Evolutionary conservation across 2,329 filamentous ascomycete genomes (phyloP).

Genomic region (Coniochaeta ligniaria): DNA sequence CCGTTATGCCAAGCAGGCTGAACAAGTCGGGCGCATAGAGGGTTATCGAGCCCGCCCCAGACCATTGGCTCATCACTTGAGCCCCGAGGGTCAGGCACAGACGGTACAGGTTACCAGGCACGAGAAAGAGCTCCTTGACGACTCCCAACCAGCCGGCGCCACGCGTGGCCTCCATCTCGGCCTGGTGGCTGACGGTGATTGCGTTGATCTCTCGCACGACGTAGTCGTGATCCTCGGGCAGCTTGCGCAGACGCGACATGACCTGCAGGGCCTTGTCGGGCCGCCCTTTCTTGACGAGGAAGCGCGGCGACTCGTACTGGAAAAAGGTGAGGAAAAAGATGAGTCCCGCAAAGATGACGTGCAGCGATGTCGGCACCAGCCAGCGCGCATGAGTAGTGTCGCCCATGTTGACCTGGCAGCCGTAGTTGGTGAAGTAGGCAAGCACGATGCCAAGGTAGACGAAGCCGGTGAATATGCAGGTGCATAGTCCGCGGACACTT

Average conservation of each 20-base stretch:
- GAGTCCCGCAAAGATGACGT: conserved; percentile 69
- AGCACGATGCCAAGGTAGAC: conserved; percentile 75
- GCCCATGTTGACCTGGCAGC: conserved; percentile 41
- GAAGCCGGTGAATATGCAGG: conserved; percentile 61
- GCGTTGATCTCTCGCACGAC: conserved; percentile 53
- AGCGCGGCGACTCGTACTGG: conserved; percentile 64
- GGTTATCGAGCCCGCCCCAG: conserved; percentile 66
- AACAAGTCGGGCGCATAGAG: conserved; percentile 72
- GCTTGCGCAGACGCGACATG: conserved; percentile 51
- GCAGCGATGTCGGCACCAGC: conserved; percentile 62
- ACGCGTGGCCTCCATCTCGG: conserved; percentile 64
- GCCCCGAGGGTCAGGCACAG: conserved; percentile 61
- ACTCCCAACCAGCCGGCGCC: conserved; percentile 58
- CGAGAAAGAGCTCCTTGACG: conserved; percentile 60
- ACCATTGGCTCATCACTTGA: conserved; percentile 69
- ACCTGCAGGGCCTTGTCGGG: conserved; percentile 48
- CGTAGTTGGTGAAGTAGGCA: conserved; percentile 70
- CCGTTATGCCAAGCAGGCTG: conserved; percentile 61
- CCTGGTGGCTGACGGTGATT: conserved; percentile 60
- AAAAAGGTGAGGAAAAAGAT: conserved; percentile 65
- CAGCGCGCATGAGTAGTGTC: conserved; percentile 40
- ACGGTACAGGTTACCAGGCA: conserved; percentile 65
- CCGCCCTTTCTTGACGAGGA: conserved; percentile 57
- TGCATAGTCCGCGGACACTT: conserved; percentile 65
- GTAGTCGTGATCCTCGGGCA: conserved; percentile 53